Base-by-base conservation (phyloP, 164 flowering plant species). In the Annona squamosa region DNA sequence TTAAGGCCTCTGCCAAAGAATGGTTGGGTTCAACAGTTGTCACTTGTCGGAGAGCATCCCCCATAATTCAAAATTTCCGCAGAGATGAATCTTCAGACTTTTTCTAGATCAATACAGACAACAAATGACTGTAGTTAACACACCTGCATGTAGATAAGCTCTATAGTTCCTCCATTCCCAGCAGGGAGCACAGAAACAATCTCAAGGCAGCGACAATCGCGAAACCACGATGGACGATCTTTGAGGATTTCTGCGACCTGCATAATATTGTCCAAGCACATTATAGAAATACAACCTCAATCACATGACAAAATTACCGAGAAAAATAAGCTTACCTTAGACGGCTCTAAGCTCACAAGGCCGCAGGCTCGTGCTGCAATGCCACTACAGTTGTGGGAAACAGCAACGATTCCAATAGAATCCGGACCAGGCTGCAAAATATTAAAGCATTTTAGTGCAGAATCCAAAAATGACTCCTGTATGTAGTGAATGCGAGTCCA, bases 281-380 rank as follows among this genome's bases (percentile, higher is more conserved):
- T 48, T 42, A 71, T 65, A 67, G 9, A 19, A 12, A 4, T 18
- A 13, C 47, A 13, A 4, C 18, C 3, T n/a, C 68, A 17, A 73
- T n/a, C 41, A 13, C 65, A 6, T 37, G 9, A 47, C 1, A 19
- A 37, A 46, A 1, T 41, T 2, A 2, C 44, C 6, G 2, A 52
- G 13, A 16, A 1, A 9, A 46, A 12, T 41, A 18, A 47, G 7
- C 69, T 44, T 79, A 89, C 95, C 93, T 89, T 91, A 47, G 87
- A 80, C 85, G 96, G 97, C 78, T 92, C 94, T 77, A 92, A 82
- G 81, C 91, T 85, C 87, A 92, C 96, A 56, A 92, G 94, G 75
- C 97, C 94, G 62, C 96, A 91, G 82, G 90, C 97, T 77, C 97
- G 95, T 79, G 97, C 97, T 83, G 97, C 97, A 72, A 92, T 86